Evolutionary conservation across 2,329 filamentous ascomycete species (phyloP).

Genomic region (Gaeumannomyces tritici): DNA sequence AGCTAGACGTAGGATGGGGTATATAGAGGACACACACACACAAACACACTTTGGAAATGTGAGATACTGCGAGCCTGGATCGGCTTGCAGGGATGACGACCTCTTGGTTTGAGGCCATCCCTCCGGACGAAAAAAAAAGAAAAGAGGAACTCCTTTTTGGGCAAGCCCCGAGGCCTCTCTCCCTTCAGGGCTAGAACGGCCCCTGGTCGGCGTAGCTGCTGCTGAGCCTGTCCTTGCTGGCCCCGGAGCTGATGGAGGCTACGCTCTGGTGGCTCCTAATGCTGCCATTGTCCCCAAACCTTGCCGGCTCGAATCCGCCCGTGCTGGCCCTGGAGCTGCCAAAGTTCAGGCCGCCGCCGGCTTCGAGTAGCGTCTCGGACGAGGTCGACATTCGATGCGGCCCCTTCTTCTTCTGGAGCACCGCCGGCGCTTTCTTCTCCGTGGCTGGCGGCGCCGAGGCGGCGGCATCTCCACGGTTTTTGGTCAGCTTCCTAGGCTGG

Average conservation of each 20-base stretch:
- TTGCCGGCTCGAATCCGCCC: neutral
- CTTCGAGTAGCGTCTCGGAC: constrained; percentile 2
- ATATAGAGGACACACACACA: neutral
- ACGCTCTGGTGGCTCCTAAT: constrained; percentile 1
- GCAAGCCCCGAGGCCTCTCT: too few relatives aligned
- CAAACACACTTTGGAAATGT: neutral
- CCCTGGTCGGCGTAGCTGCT: neutral
- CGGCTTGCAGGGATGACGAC: neutral
- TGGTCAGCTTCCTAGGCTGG: constrained; percentile 31
- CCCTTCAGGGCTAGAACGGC: neutral
- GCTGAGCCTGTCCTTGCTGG: neutral
- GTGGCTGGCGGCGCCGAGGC: constrained; percentile 9
- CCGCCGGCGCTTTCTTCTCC: constrained; percentile 21
- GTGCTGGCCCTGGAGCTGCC: neutral
- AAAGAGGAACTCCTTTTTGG: neutral
- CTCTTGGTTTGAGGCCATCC: neutral
- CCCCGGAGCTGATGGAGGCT: neutral
- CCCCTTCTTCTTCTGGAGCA: constrained; percentile 27
- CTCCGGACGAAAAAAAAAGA: neutral
- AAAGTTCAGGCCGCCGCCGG: neutral
- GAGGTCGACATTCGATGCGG: constrained; percentile 18
- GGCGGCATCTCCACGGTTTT: constrained; percentile 20
- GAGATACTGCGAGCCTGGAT: neutral
- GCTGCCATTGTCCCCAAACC: neutral
- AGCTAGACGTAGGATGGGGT: neutral